Evolutionary conservation across 768 basidiomycete genomes (phyloP).

Genomic region (Vararia minispora): DNA sequence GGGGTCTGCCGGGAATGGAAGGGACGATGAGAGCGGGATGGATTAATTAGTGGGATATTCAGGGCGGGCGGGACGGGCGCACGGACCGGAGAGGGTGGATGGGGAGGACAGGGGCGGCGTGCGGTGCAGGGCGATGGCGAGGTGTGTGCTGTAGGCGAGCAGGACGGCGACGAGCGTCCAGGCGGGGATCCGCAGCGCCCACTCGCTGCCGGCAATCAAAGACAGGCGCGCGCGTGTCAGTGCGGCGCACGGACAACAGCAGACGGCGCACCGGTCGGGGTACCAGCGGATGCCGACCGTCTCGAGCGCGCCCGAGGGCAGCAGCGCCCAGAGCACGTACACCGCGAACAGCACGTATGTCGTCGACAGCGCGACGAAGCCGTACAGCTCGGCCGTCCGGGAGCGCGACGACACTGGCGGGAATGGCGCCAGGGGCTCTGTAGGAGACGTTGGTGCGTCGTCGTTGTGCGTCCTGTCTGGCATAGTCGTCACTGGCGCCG

Average conservation of each 20-base stretch:
- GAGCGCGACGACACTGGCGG: conserved; percentile 38
- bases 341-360: conserved; percentile 60
- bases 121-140: conserved; percentile 56
- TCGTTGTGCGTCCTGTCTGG: no score
- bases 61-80: conserved; percentile 1
- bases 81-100: conserved; percentile 55
- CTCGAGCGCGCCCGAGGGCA: conserved; percentile 61
- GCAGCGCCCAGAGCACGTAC: conserved; percentile 71
- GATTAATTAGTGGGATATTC: conserved; percentile 10
- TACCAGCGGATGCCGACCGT: conserved; percentile 73
- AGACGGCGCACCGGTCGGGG: conserved; percentile 53
- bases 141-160: conserved; percentile 69
- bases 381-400: conserved; percentile 78
- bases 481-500: no score
- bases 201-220: conserved; percentile 45
- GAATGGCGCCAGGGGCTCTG: conserved; percentile 32
- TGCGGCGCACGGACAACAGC: neutral
- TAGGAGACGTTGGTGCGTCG: conserved; percentile 35
- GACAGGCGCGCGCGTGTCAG: neutral
- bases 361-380: conserved; percentile 79
- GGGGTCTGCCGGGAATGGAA: no score
- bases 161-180: conserved; percentile 63
- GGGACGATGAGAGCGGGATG: no score
- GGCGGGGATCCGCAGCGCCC: conserved; percentile 74
- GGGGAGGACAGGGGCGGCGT: conserved; percentile 64